Evolutionary conservation across 345 rosid species (phyloP), one percentile per base, ranked within the genome.

Genomic region (Eucalyptus decipiens): DNA sequence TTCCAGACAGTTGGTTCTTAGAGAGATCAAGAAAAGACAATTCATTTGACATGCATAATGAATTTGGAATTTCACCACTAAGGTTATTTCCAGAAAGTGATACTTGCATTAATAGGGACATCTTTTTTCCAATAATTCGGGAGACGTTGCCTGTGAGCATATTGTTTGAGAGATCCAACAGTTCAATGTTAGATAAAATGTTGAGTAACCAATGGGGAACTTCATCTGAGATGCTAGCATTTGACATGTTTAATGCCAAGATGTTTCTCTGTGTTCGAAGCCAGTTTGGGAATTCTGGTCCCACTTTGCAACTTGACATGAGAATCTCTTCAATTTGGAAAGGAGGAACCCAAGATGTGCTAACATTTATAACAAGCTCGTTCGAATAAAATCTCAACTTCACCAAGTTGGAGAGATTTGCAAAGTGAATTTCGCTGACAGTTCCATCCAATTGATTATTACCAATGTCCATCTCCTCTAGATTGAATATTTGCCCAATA

Each of bases 371-470:
- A 10, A 18, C 23, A 16, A 86, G 42, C 62, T 32, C 17, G 0
- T 10, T 86, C 3, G 43, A 50, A 42, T 6, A n/a, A 50, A n/a
- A 0, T 2, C 4, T 13, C 42, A 86, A 32, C 6, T 2, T 0
- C 1, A 4, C 32, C 88, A 90, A 89, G 7, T 34, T 92, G 3
- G 91, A 37, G 58, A 92, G 88, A 80, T 91, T 90, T 15, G 91
- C 88, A 30, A 92, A 90, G 72, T 89, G 93, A 47, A 50, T 47
- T 48, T 90, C 90, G 24, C 51, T 34, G 42, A 91, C 58, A 23
- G 6, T 86, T 83, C 93, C 93, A 21, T 89, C 30, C 42, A 91
- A 45, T 42, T 24, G 65, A 87, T 92, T 92, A 26, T 89, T 26
- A 62, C 83, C 26, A 30, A 90, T 19, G 80, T 87, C 50, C 23